Base-by-base conservation (phyloP, 768 basidiomycete genomes). In the Mycena haematopus region DNA sequence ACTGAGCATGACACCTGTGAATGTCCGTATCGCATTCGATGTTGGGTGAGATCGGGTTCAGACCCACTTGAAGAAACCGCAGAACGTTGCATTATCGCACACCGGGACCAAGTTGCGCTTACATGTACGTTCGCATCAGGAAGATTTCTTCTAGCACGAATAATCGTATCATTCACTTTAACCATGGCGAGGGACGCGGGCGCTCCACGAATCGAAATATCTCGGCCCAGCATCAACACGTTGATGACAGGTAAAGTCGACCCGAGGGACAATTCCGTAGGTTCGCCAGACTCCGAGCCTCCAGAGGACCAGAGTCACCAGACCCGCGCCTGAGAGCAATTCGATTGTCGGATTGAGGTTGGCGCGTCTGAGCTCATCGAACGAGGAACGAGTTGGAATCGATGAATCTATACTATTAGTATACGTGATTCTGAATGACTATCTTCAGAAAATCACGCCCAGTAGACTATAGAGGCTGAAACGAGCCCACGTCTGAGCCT, bases 111-210 rank as follows among this genome's bases (percentile, higher is more conserved):
- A 40, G 17, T 53, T 8, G 33, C 10, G 21, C 17, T n/a, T n/a
- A 40, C 11, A n/a, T 25, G 40, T 17, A 31, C 52, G 36, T 21
- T 51, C 62, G 56, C n/a, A n/a, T n/a, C n/a, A 56, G 24, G 36
- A 52, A 6, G n/a, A 15, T 35, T 10, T 40, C 56, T 58, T 63
- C 62, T 63, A 57, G 56, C 50, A 29, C 17, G 35, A 57, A 22
- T 36, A 14, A 29, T 25, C 21, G 25, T 31, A 56, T 52, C 38
- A 35, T 51, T 31, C 47, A 56, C 40, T 51, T 42, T 35, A 40
- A 60, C 21, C 53, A 47, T 31, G 52, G 60, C 60, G 60, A 61
- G 52, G 60, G 49, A 51, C 52, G 33, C 52, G 52, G 51, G 25
- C 22, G 15, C 31, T 17, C 25, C 13, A 35, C 10, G 11, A 31